Base-by-base conservation (phyloP, 2,329 filamentous ascomycete genomes). In the Fusarium burgessii region DNA sequence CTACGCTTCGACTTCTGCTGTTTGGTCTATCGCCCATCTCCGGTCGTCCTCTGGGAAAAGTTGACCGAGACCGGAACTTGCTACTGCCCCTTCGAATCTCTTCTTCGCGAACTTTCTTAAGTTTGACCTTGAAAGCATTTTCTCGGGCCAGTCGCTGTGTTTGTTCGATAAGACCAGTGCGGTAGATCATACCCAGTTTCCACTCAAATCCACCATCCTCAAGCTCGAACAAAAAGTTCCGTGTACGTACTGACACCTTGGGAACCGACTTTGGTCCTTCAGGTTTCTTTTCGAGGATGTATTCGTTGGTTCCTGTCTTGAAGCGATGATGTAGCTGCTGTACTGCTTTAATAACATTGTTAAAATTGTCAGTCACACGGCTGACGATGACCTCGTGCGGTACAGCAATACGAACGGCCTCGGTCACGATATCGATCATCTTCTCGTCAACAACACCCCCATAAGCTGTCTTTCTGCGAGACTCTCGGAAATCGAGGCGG, bases 131-230 rank as follows among this genome's bases (percentile, higher is more conserved):
- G 80, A 97, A 98, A 0, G 95, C 95, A 71, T 97, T 94, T 79
- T 97, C 94, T 45, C 96, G 90, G 7, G 95, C 95, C 58, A 97
- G 84, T 23, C 96, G 89, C 80, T 98, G 96, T 78, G 92, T 91
- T 80, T 98, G 95, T 80, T 99, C 96, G 59, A 95, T 85, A 23
- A 95, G 86, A 1, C 97, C 96, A 47, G 93, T 90, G 35, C 95
- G 91, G 79, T 98, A 99, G 55, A 99, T 99, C 77, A 94, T 91
- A 18, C 95, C 94, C 13, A 99, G 85, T 78, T 98, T 98, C 93
- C 95, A 99, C 79, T 99, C 96, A 76, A 99, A 99, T 0, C 93
- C 92, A 52, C 96, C 95, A 78, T 99, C 96, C 81, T 99, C 96
- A 38, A 99, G 86, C 77, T 98, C 95, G 64, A 99, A 95, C 5